A percentile compares a stretch with the other conserved stretches of the same genome.
phyloP scores from a whole-genome alignment of 2,329 filamentous ascomycete genomes.

The Beauveria sp. region DNA sequence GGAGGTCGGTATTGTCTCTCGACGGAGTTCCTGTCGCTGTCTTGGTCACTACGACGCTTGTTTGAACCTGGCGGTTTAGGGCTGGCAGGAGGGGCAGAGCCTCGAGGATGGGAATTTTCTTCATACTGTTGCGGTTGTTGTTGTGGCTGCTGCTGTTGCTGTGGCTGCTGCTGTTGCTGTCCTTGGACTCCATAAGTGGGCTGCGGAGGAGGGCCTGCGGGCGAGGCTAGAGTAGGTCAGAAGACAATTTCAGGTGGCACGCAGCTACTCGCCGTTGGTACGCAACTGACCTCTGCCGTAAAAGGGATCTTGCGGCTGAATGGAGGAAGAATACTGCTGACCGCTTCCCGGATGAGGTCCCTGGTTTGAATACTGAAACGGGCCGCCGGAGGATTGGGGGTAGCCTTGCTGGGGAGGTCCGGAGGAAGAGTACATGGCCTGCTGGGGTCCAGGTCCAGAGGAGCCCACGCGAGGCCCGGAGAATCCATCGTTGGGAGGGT shows the following conservation, averaged over 20 bases:
- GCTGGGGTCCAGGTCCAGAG: conserved; percentile 23
- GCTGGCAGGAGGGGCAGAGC: conserved; percentile 29
- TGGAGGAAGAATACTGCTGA: conserved; percentile 27
- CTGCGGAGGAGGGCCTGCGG: conserved; percentile 35
- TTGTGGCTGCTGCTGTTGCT: conserved; percentile 16
- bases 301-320: conserved; percentile 44
- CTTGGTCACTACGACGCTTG: conserved; percentile 34
- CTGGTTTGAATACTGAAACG: conserved; percentile 28
- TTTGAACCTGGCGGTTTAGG: conserved; percentile 31
- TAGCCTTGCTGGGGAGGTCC: conserved; percentile 25
- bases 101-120: conserved; percentile 32
- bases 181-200: conserved; percentile 28
- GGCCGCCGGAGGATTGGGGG: conserved; percentile 20
- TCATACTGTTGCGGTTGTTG: conserved; percentile 37
- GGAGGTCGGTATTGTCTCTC: conserved; percentile 31
- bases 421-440: conserved; percentile 25
- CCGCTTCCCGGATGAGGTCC: conserved; percentile 21
- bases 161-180: conserved; percentile 25
- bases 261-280: conserved; percentile 17
- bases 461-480: conserved; percentile 21
- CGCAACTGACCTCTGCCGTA: conserved; percentile 53
- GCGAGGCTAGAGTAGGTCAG: conserved; percentile 39
- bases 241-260: conserved; percentile 3
- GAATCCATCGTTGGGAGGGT: conserved; percentile 25
- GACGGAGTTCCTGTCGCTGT: conserved; percentile 31